These are phyloP conservation scores for Kwoniella europaea DNA, from an alignment of 768 basidiomycete genomes.

Conservation along the genomic window DNA sequence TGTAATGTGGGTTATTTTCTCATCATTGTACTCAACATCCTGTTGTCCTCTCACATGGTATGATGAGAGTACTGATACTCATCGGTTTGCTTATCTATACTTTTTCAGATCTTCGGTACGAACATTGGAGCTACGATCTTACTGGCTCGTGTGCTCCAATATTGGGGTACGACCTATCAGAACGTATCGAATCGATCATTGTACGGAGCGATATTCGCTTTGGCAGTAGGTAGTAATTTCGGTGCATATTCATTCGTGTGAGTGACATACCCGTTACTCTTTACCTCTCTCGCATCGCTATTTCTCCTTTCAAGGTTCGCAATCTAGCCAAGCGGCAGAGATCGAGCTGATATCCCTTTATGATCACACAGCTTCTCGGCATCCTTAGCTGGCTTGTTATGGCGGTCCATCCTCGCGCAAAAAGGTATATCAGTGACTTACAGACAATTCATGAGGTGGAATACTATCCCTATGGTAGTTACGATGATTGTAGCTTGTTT, in stretches of 20 bases:
- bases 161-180: slow-evolving; percentile 17
- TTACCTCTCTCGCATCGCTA: neutral
- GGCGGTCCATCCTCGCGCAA: slow-evolving; percentile 73
- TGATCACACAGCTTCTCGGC: slow-evolving; percentile 67
- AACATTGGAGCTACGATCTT: slow-evolving; percentile 92
- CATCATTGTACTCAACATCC: too few species aligned
- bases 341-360: neutral
- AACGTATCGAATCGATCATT: slow-evolving; percentile 48
- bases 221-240: slow-evolving; percentile 85
- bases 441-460: slow-evolving; percentile 73
- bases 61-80: neutral
- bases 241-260: slow-evolving; percentile 83
- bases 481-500: slow-evolving; percentile 72
- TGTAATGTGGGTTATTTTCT: slow-evolving; percentile 65
- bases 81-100: neutral
- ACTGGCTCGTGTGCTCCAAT: slow-evolving; percentile 73
- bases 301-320: neutral
- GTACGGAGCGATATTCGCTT: slow-evolving; percentile 64
- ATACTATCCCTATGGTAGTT: slow-evolving; percentile 67
- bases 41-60: too few species aligned
- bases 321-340: neutral
- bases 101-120: slow-evolving; percentile 68
- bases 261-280: slow-evolving; percentile 20
- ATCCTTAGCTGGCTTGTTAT: slow-evolving; percentile 84
- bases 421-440: slow-evolving; percentile 72